A percentile compares a stretch with the other conserved stretches of the same genome.
These are phyloP conservation scores for Pseudozyma sp. DNA, from an alignment of 1,284 basidiomycete species.

Conservation along the genomic window DNA sequence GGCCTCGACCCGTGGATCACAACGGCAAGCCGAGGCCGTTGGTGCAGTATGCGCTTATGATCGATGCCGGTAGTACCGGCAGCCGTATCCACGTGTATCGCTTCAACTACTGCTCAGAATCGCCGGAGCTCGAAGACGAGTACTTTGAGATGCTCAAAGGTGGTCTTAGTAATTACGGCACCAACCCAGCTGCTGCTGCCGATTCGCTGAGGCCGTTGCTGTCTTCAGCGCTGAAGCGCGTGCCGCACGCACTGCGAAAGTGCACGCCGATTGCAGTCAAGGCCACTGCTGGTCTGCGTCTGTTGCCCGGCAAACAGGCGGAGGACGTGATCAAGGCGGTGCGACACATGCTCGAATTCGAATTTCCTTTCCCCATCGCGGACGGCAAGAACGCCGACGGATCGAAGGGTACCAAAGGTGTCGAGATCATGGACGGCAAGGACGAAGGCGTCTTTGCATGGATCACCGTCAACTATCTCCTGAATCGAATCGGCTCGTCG, in stretches of 20 bases:
- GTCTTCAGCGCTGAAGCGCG: slow-evolving; percentile 80
- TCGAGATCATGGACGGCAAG: slow-evolving; percentile 84
- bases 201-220: slow-evolving; percentile 83
- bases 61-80: slow-evolving; percentile 97
- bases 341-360: slow-evolving; percentile 74
- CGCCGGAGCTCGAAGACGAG: slow-evolving; percentile 88
- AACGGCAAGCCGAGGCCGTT: slow-evolving; percentile 56
- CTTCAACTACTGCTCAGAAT: slow-evolving; percentile 69
- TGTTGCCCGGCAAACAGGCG: slow-evolving; percentile 78
- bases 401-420: slow-evolving; percentile 41
- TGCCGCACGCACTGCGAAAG: slow-evolving; percentile 76
- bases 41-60: slow-evolving; percentile 90
- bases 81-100: slow-evolving; percentile 97
- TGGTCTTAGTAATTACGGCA: slow-evolving; percentile 80
- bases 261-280: slow-evolving; percentile 94
- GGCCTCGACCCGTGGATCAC: slow-evolving; percentile 37
- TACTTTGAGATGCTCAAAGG: slow-evolving; percentile 86
- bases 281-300: slow-evolving; percentile 90
- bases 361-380: slow-evolving; percentile 78
- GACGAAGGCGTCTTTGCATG: slow-evolving; percentile 95
- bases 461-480: slow-evolving; percentile 92
- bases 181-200: slow-evolving; percentile 77
- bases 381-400: slow-evolving; percentile 51
- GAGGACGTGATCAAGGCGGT: slow-evolving; percentile 84
- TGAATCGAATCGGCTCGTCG: slow-evolving; percentile 70